Percentiles rank a stretch among this genome's conserved stretches.
These are phyloP conservation scores for Cadophora sp. DNA, from an alignment of 2,329 filamentous ascomycete species.

Conservation along the genomic window DNA sequence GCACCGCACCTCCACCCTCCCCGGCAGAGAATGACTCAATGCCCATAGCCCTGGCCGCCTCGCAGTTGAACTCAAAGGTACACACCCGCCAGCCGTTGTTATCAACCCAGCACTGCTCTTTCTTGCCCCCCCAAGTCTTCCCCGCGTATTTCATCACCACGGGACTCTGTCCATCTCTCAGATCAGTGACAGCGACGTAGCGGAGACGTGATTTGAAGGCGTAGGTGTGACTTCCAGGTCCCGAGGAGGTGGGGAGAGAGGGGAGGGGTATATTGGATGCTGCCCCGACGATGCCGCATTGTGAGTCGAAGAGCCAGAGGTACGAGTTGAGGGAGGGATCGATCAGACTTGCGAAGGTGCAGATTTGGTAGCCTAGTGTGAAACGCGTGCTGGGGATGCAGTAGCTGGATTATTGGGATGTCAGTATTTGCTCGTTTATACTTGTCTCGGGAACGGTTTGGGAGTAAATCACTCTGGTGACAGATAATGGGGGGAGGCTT, in stretches of 20 bases:
- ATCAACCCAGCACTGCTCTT: conserved; percentile 1
- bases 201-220: conserved; percentile 4
- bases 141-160: conserved; percentile 12
- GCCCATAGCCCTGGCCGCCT: neutral
- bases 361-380: conserved; percentile 12
- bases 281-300: conserved; percentile 2
- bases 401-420: no score
- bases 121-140: conserved; percentile 11
- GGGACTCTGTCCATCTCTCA: conserved; percentile 8
- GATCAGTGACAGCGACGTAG: conserved; percentile 7
- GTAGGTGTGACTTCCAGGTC: neutral
- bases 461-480: no score
- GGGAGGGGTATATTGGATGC: neutral
- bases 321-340: neutral
- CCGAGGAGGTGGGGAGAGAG: neutral
- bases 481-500: no score
- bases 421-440: no score
- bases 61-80: conserved; percentile 8
- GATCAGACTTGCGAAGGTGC: conserved; percentile 1
- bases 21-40: neutral
- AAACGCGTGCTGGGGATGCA: conserved; percentile 6
- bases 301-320: conserved; percentile 12
- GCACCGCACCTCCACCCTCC: neutral
- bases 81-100: conserved; percentile 7
- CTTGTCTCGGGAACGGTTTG: no score